Evolutionary conservation across 140 eudicot species (phyloP), one percentile per base, ranked within the genome.

Genomic region (Senecio squalidus): DNA sequence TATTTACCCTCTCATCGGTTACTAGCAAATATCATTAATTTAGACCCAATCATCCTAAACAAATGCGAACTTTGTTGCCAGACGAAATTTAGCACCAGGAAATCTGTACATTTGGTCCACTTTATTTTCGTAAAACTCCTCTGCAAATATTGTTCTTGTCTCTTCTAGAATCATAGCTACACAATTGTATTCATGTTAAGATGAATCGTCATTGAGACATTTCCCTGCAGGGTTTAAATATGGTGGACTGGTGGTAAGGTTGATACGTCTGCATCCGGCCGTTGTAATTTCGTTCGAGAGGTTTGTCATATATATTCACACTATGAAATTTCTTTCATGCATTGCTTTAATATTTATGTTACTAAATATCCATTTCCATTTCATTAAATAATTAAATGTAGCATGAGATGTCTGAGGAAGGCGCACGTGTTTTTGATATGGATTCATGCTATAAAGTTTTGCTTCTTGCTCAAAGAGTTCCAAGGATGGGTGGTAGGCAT

Each of bases 401-500:
- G 60, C 60, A 30, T 30, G 60, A 55, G 60, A 55, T 55, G 60
- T 7, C 16, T 55, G 23, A 28, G 44, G 26, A 14, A 29, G 17
- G 15, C 3, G 60, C 60, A 16, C 44, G 25, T 7, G n/a, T 55
- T 55, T 55, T 55, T 55, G 41, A 55, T 31, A 55, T 55, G 43
- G 60, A 55, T 30, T 26, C 26, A 6, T 31, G 27, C 14, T 55
- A 55, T 55, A 16, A 30, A 30, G 15, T 18, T 15, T 29, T 30
- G 43, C 60, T 55, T 55, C 9, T 55, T 55, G 44, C 60, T 28
- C 28, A 27, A 16, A 55, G 60, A 55, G 43, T 55, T 28, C 44
- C 44, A 28, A 16, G 60, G 26, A 29, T 28, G 44, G 41, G 60
- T 6, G 60, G 60, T 31, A 55, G 43, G 25, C 26, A 28, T 55